A percentile compares a stretch with the other conserved stretches of the same genome.
These are phyloP conservation scores for Aspergillus coremiiformis DNA, from an alignment of 495 filamentous ascomycete species.

Conservation along the genomic window DNA sequence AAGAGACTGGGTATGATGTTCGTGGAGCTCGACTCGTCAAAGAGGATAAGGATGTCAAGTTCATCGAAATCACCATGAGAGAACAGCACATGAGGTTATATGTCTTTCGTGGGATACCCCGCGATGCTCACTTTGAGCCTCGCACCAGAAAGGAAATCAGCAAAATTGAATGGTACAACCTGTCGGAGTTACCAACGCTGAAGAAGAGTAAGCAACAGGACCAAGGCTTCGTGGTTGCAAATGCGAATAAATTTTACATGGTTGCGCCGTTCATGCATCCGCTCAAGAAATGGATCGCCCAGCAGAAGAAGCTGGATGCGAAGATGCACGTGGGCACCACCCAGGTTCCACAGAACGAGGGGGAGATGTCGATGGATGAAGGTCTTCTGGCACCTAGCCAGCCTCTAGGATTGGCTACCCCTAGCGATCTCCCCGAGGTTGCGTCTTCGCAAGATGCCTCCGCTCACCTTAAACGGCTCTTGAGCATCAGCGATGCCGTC, in stretches of 20 bases:
- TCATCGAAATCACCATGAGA: conserved; percentile 78
- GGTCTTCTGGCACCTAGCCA: conserved; percentile 15
- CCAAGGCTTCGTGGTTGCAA: conserved; percentile 45
- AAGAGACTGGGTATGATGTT: conserved; percentile 90
- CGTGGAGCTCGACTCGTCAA: conserved; percentile 61
- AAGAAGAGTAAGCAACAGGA: conserved; percentile 57
- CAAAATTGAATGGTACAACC: conserved; percentile 84
- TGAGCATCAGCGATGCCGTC: conserved; percentile 48
- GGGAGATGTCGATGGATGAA: conserved; percentile 35
- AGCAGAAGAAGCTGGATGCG: conserved; percentile 64
- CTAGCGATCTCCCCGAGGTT: conserved; percentile 39
- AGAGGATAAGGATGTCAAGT: conserved; percentile 60
- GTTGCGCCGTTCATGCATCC: conserved; percentile 84
- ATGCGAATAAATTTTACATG: conserved; percentile 92
- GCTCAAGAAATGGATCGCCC: conserved; percentile 83
- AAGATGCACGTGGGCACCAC: conserved; percentile 21
- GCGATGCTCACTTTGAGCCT: conserved; percentile 79
- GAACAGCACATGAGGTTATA: conserved; percentile 90
- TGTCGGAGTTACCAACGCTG: conserved; percentile 79
- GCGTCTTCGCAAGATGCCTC: conserved; percentile 44
- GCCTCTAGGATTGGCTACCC: conserved; percentile 17
- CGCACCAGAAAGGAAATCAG: conserved; percentile 95
- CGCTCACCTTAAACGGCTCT: conserved; percentile 53
- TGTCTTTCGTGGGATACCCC: conserved; percentile 78
- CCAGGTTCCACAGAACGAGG: conserved; percentile 20